Evolutionary conservation across 164 flowering plant genomes (phyloP).

Genomic region (Piper betle): DNA sequence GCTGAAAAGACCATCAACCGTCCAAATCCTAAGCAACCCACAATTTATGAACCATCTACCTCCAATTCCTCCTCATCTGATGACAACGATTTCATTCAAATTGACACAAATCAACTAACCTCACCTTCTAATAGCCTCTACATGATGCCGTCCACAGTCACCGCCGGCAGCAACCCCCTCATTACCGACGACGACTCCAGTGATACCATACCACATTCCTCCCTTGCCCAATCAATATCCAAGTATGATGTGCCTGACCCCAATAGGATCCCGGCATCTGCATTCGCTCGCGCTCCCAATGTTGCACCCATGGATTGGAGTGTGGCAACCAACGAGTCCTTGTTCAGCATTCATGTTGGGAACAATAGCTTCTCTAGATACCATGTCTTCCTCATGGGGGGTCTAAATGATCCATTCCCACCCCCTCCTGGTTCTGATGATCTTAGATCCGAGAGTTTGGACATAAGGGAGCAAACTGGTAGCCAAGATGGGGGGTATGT

Average conservation of each 20-base stretch:
- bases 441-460: neutral
- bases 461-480: neutral
- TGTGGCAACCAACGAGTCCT: constrained; percentile 72
- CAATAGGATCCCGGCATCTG: constrained; percentile 54
- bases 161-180: neutral
- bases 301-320: constrained; percentile 63
- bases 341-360: constrained; percentile 69
- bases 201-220: constrained; percentile 13
- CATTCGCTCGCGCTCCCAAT: constrained; percentile 35
- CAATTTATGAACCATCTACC: too few relatives aligned
- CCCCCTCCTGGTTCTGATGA: neutral
- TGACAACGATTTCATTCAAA: too few relatives aligned
- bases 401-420: neutral
- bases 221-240: constrained; percentile 55
- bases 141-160: neutral
- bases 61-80: too few relatives aligned
- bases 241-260: constrained; percentile 31
- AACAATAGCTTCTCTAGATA: constrained; percentile 57
- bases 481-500: neutral
- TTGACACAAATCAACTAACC: too few relatives aligned
- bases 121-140: neutral
- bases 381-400: constrained; percentile 16
- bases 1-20: too few relatives aligned
- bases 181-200: neutral
- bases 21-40: too few relatives aligned